Conservation (phyloP, 345 rosid species). For the Rhodomyrtus tomentosa region DNA sequence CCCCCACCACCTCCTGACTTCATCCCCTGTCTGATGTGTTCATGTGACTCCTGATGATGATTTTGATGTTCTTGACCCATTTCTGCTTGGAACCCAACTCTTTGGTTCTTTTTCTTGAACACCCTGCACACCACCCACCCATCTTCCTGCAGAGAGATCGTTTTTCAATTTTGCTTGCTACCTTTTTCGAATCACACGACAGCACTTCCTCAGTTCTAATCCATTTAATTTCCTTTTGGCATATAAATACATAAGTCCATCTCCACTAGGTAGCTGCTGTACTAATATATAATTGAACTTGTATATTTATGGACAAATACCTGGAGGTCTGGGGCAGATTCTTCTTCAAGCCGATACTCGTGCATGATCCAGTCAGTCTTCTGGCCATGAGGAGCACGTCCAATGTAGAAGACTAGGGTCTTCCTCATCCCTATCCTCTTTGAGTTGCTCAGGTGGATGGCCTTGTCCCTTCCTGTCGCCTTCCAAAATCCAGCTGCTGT, state of each 20-base stretch:
- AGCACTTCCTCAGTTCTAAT: neutral
- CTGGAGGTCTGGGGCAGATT: slow-evolving; percentile 42
- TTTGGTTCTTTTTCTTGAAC: slow-evolving; percentile 67
- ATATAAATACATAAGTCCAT: neutral
- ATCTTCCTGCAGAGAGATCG: slow-evolving; percentile 37
- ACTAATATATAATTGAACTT: neutral
- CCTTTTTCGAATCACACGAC: neutral
- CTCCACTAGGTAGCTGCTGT: neutral
- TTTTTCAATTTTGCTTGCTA: neutral
- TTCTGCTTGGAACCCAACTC: slow-evolving; percentile 39
- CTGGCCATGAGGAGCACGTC: slow-evolving; percentile 98
- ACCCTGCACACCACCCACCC: slow-evolving; percentile 68
- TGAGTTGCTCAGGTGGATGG: slow-evolving; percentile 61
- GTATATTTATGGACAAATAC: slow-evolving; percentile 9
- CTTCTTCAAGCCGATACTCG: slow-evolving; percentile 80
- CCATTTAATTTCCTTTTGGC: neutral
- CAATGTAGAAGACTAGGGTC: slow-evolving; percentile 95
- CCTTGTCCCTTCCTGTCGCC: slow-evolving; percentile 98
- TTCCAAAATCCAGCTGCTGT: slow-evolving; percentile 98
- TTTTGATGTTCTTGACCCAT: slow-evolving; percentile 20
- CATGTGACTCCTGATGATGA: slow-evolving; percentile 1
- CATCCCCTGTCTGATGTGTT: neutral
- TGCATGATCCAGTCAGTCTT: slow-evolving; percentile 99
- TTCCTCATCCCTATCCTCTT: slow-evolving; percentile 93
- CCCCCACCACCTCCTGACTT: neutral